phyloP scores from a whole-genome alignment of 352 stramenopile genomes.

The Phytophthora citricola region DNA sequence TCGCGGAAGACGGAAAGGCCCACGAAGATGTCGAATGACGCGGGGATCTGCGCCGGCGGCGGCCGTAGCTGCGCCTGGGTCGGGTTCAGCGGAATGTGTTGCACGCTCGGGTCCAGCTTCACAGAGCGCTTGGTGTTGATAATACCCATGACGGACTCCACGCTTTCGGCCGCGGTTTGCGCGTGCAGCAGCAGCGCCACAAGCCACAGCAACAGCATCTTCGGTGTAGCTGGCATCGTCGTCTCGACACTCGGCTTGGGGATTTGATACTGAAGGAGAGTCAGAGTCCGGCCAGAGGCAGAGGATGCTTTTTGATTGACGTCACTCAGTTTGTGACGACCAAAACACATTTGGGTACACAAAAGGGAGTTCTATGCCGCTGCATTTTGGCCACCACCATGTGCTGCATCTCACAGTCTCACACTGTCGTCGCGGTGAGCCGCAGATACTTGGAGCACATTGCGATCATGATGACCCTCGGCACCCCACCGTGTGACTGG shows the following conservation, averaged over 20 bases:
- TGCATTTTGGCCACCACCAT: constrained; percentile 1
- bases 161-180: constrained; percentile 14
- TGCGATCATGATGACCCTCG: no score
- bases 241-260: constrained; percentile 12
- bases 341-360: constrained; percentile 9
- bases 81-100: constrained; percentile 69
- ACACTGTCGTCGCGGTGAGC: background rate
- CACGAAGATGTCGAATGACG: constrained; percentile 71
- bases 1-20: constrained; percentile 87
- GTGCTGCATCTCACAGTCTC: background rate
- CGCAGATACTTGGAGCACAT: background rate
- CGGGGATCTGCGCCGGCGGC: constrained; percentile 58
- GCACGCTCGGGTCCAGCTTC: constrained; percentile 70
- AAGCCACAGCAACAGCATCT: constrained; percentile 15
- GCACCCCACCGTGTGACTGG: background rate
- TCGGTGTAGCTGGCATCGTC: constrained; percentile 17
- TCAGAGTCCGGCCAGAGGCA: constrained; percentile 19
- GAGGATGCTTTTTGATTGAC: constrained; percentile 23
- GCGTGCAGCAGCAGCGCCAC: constrained; percentile 19
- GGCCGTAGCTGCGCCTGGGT: constrained; percentile 51
- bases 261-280: constrained; percentile 38
- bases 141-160: constrained; percentile 58
- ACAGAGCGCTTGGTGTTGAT: constrained; percentile 65
- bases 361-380: background rate
- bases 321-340: constrained; percentile 10